Conservation (phyloP, 2,329 filamentous ascomycete species). For the Neofusicoccum laricinum region DNA sequence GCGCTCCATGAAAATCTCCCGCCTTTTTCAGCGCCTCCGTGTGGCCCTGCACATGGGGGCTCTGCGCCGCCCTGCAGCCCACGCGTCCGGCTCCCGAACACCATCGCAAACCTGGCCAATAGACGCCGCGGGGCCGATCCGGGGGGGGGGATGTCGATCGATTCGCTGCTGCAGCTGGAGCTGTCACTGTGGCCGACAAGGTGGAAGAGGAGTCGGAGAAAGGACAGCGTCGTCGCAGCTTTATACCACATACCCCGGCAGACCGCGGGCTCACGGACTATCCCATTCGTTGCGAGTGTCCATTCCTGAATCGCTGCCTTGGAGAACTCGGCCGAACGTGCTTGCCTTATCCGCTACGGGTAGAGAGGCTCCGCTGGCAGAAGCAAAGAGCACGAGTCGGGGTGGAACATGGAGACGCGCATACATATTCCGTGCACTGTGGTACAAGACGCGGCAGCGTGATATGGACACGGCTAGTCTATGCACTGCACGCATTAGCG, state of each 20-base stretch:
- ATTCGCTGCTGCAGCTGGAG: neutral
- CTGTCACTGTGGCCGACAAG: too few species aligned
- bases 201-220: neutral
- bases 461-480: neutral
- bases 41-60: neutral
- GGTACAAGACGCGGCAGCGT: neutral
- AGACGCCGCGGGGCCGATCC: neutral
- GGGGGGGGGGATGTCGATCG: neutral
- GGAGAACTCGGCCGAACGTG: too few species aligned
- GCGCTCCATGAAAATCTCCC: neutral
- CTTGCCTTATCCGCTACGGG: too few species aligned
- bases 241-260: neutral
- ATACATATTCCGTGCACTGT: neutral
- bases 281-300: too few species aligned
- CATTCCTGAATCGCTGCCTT: too few species aligned
- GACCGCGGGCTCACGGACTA: too few species aligned
- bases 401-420: too few species aligned
- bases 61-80: slow-evolving; percentile 5
- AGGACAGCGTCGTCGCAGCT: neutral
- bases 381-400: too few species aligned
- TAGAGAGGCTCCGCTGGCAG: too few species aligned
- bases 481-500: neutral
- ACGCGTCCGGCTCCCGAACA: neutral
- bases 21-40: neutral
- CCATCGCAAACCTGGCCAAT: neutral